Conservation (phyloP, 768 basidiomycete species). For the Boletus rufocinnamomeus region DNA sequence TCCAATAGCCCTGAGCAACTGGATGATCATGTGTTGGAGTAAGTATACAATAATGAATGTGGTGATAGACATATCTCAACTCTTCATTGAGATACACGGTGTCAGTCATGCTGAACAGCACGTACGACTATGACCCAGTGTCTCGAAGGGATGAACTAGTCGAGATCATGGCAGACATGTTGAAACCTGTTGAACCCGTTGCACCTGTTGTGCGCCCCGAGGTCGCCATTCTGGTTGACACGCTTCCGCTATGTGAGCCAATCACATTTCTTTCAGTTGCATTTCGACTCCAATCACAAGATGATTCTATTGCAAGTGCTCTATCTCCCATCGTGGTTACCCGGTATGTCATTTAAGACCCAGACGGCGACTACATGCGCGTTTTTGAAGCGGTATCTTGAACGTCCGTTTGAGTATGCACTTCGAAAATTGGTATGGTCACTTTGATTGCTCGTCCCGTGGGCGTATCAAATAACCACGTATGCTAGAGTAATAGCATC, state of each 20-base stretch:
- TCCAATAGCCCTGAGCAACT: conserved; percentile 36
- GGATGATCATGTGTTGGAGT: conserved; percentile 37
- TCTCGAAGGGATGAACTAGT: conserved; percentile 11
- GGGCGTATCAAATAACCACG: neutral
- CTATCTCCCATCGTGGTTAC: conserved; percentile 14
- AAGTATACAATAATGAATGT: neutral
- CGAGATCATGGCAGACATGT: neutral
- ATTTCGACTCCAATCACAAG: neutral
- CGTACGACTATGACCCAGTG: conserved; percentile 19
- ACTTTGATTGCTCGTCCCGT: no score
- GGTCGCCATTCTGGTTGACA: neutral
- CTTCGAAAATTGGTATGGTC: conserved; percentile 7
- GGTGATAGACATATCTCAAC: neutral
- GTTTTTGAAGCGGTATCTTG: conserved; percentile 1
- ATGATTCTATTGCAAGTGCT: conserved; percentile 1
- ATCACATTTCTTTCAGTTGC: neutral
- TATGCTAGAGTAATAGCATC: neutral
- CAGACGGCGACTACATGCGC: neutral
- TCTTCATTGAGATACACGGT: conserved; percentile 10
- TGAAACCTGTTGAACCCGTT: neutral
- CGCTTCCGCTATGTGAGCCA: conserved; percentile 13
- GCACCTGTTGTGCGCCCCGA: neutral
- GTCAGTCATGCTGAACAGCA: conserved; percentile 17
- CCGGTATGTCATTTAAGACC: conserved; percentile 17
- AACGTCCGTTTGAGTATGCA: conserved; percentile 2